These are phyloP conservation scores for Knoxia roxburghii DNA, from an alignment of 257 asterid genomes.

Conservation along the genomic window DNA sequence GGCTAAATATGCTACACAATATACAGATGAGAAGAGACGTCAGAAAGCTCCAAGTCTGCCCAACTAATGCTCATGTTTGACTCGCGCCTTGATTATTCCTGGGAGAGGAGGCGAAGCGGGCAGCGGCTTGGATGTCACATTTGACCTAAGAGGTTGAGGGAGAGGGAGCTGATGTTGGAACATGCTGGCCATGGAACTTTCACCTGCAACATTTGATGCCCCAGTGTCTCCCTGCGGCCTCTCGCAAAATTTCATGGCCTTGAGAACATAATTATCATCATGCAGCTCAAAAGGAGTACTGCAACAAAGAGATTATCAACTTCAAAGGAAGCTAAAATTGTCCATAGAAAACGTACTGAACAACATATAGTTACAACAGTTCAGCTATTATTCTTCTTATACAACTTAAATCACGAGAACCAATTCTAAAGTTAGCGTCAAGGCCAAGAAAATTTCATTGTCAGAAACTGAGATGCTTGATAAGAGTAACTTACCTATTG, in stretches of 20 bases:
- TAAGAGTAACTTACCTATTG: constrained; percentile 49
- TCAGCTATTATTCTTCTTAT: neutral
- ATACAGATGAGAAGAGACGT: constrained; percentile 33
- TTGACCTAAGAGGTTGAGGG: constrained; percentile 37
- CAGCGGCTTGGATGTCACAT: constrained; percentile 39
- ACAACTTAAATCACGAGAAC: neutral
- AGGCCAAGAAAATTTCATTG: neutral
- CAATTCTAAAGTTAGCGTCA: neutral
- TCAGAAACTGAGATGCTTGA: neutral
- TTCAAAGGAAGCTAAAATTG: neutral
- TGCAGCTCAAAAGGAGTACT: constrained; percentile 99
- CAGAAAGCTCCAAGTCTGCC: constrained; percentile 2
- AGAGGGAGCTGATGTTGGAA: constrained; percentile 41
- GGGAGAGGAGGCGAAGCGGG: constrained; percentile 77
- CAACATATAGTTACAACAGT: neutral
- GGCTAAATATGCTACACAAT: constrained; percentile 41
- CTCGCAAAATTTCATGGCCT: constrained; percentile 76
- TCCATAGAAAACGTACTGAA: too few relatives aligned
- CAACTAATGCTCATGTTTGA: constrained; percentile 68
- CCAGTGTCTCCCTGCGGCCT: constrained; percentile 31
- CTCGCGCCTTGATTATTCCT: constrained; percentile 79
- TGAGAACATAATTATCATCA: constrained; percentile 85
- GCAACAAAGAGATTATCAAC: constrained; percentile 18
- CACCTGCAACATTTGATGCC: constrained; percentile 42
- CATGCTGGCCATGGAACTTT: constrained; percentile 49